Evolutionary conservation across 139 green algal genomes (phyloP).

Genomic region (Closterium sp.): DNA sequence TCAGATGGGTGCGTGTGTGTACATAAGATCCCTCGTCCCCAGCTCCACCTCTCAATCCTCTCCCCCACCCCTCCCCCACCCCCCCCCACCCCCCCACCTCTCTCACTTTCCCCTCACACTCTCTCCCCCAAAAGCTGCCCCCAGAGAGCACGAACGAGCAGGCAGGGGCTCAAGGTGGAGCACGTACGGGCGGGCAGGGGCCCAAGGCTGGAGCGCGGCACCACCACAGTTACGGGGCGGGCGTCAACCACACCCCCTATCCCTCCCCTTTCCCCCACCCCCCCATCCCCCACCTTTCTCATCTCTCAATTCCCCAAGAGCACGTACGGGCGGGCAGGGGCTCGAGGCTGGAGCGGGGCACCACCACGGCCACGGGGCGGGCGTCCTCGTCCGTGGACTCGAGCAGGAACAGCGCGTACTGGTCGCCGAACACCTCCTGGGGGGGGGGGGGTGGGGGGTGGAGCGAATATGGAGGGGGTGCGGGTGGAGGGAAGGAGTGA

Average conservation of each 20-base stretch:
- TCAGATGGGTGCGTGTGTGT: no score
- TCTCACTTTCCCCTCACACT: neutral
- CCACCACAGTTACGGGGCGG: conserved; percentile 16
- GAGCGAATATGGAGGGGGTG: neutral
- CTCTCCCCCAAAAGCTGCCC: neutral
- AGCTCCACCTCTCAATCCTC: no score
- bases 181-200: neutral
- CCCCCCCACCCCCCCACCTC: no score
- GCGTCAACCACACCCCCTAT: no score
- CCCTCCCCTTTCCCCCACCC: no score
- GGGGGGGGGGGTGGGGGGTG: neutral
- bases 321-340: neutral
- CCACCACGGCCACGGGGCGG: conserved; percentile 26
- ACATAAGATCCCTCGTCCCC: neutral
- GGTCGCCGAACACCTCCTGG: conserved; percentile 38
- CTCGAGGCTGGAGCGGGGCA: conserved; percentile 8
- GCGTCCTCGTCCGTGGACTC: conserved; percentile 23
- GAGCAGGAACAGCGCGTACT: conserved; percentile 49
- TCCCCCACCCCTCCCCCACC: no score
- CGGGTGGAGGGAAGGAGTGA: neutral
- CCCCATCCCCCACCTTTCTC: neutral
- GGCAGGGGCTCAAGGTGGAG: neutral
- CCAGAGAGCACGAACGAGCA: no score
- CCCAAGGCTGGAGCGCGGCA: neutral
- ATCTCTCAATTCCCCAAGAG: neutral